A percentile compares a stretch with the other conserved stretches of the same genome.
These are phyloP conservation scores for Lipomyces oligophaga DNA, from an alignment of 805 yeast genomes.

Conservation along the genomic window DNA sequence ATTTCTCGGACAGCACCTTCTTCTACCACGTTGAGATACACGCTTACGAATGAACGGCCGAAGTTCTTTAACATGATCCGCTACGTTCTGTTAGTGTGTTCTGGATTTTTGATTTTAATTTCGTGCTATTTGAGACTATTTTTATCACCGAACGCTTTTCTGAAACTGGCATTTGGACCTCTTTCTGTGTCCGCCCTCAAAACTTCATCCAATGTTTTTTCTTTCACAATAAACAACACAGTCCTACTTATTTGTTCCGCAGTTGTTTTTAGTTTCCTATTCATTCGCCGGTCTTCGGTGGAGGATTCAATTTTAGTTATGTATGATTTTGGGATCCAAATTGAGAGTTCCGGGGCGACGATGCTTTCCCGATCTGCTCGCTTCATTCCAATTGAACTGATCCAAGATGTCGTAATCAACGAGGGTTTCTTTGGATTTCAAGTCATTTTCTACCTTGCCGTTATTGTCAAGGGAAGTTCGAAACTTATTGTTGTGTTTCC, in stretches of 20 bases:
- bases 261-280: too few species aligned
- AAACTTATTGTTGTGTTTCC: slow-evolving; percentile 27
- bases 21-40: slow-evolving; percentile 16
- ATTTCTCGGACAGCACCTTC: slow-evolving; percentile 15
- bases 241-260: too few species aligned
- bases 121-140: too few species aligned
- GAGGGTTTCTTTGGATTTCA: slow-evolving; percentile 52
- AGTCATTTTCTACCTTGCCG: slow-evolving; percentile 48
- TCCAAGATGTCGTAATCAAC: slow-evolving; percentile 49
- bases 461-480: slow-evolving; percentile 39
- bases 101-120: too few species aligned
- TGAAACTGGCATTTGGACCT: too few species aligned
- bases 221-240: too few species aligned
- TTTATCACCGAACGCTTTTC: too few species aligned
- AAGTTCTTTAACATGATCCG: too few species aligned
- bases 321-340: slow-evolving; percentile 34
- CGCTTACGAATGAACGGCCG: slow-evolving; percentile 12
- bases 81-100: too few species aligned
- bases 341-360: slow-evolving; percentile 43
- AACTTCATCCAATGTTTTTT: too few species aligned
- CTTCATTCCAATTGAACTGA: slow-evolving; percentile 45
- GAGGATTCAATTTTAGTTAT: slow-evolving; percentile 33
- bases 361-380: slow-evolving; percentile 16
- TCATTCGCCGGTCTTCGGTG: slow-evolving; percentile 6
- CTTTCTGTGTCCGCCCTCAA: too few species aligned